These are phyloP conservation scores for Trichosporon ovoides DNA, from an alignment of 1,284 basidiomycete genomes.

Conservation along the genomic window DNA sequence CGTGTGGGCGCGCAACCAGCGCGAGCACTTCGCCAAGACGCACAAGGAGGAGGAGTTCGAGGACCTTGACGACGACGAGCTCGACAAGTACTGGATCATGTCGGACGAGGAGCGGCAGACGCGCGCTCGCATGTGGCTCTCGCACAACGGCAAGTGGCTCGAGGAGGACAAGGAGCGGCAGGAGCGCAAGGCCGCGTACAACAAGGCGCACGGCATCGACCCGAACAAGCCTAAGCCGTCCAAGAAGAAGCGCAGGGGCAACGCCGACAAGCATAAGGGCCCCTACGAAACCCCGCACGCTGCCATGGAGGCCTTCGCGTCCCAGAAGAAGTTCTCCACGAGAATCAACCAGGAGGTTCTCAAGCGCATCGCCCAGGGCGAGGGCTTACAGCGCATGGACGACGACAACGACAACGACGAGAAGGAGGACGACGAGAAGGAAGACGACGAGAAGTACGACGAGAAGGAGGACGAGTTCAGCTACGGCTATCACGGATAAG, in stretches of 20 bases:
- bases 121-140: slow-evolving; percentile 95
- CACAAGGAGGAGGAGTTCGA: slow-evolving; percentile 50
- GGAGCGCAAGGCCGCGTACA: slow-evolving; percentile 29
- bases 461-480: slow-evolving; percentile 6
- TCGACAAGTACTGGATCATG: slow-evolving; percentile 72
- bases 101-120: slow-evolving; percentile 79
- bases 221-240: slow-evolving; percentile 19
- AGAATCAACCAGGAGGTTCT: slow-evolving; percentile 40
- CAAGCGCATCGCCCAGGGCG: slow-evolving; percentile 2
- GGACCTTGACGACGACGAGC: slow-evolving; percentile 86
- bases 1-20: slow-evolving; percentile 30
- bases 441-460: slow-evolving; percentile 12
- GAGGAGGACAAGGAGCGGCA: slow-evolving; percentile 64
- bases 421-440: slow-evolving; percentile 10
- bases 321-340: slow-evolving; percentile 38
- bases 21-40: slow-evolving; percentile 34
- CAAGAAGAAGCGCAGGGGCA: slow-evolving; percentile 18
- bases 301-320: slow-evolving; percentile 34
- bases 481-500: neutral
- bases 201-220: slow-evolving; percentile 30
- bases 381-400: slow-evolving; percentile 23
- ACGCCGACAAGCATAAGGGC: slow-evolving; percentile 24
- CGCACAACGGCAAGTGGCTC: slow-evolving; percentile 88
- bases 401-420: slow-evolving; percentile 25
- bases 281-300: slow-evolving; percentile 33